phyloP scores from a whole-genome alignment of 495 filamentous ascomycete species.

The Penicillium silybi region DNA sequence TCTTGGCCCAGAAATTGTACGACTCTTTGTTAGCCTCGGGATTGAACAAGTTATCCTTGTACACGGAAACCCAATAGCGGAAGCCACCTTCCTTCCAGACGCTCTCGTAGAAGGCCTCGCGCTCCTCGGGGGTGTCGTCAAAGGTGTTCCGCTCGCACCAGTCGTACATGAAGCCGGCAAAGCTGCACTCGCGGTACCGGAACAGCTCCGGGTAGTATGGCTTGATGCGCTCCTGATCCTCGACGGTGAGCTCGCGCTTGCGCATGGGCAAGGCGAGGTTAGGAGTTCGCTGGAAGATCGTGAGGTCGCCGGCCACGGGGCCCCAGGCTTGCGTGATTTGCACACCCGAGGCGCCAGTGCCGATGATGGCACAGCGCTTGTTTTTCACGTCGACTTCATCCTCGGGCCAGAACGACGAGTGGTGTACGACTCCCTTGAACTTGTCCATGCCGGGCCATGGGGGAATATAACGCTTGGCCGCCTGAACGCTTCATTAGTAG shows the following conservation, averaged over 20 bases:
- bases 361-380: conserved; percentile 53
- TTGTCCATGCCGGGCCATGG: conserved; percentile 48
- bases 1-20: conserved; percentile 56
- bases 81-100: conserved; percentile 51
- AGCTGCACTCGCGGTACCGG: background rate
- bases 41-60: conserved; percentile 47
- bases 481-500: background rate
- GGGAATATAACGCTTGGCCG: conserved; percentile 37
- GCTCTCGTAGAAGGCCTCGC: conserved; percentile 43
- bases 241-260: conserved; percentile 16
- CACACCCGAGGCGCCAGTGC: conserved; percentile 57
- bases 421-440: conserved; percentile 52
- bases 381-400: conserved; percentile 41
- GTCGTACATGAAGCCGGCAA: conserved; percentile 9
- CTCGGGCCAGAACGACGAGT: conserved; percentile 59
- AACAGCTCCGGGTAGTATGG: conserved; percentile 10
- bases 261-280: conserved; percentile 54
- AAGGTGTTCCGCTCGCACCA: conserved; percentile 27
- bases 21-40: conserved; percentile 44
- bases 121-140: conserved; percentile 46
- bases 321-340: conserved; percentile 52
- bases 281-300: conserved; percentile 52
- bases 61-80: conserved; percentile 46
- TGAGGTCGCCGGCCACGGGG: conserved; percentile 31
- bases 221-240: conserved; percentile 3